These are phyloP conservation scores for Babesia ovata DNA, from an alignment of 169 alveolate genomes.

Conservation along the genomic window DNA sequence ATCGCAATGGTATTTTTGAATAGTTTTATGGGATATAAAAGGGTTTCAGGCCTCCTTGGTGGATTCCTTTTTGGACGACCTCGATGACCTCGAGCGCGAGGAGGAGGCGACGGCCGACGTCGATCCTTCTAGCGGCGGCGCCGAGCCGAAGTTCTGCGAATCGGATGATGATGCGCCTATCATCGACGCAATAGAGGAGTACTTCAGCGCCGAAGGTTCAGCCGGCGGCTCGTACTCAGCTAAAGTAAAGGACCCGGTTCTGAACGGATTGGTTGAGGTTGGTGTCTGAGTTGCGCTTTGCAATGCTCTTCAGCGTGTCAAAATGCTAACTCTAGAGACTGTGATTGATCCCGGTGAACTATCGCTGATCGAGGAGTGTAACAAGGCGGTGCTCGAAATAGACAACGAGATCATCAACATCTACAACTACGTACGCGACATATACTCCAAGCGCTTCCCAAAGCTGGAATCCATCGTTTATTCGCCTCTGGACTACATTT, in stretches of 20 bases:
- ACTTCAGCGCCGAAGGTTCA: conserved; percentile 40
- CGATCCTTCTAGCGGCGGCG: not conserved
- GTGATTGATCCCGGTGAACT: conserved; percentile 62
- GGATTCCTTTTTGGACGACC: conserved; percentile 76
- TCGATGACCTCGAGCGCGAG: conserved; percentile 71
- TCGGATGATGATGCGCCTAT: conserved; percentile 76
- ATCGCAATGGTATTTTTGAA: conserved; percentile 14
- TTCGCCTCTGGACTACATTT: conserved; percentile 85
- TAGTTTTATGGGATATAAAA: no score
- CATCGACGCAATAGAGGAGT: conserved; percentile 78
- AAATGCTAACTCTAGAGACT: conserved; percentile 11
- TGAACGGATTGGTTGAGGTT: conserved; percentile 69
- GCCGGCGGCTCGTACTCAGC: conserved; percentile 29
- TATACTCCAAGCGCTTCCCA: conserved; percentile 84
- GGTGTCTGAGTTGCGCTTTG: conserved; percentile 20
- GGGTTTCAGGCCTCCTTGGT: conserved; percentile 72
- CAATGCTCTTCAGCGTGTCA: conserved; percentile 29
- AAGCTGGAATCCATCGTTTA: conserved; percentile 86
- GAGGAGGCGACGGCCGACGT: conserved; percentile 45
- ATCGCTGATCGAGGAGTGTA: conserved; percentile 77
- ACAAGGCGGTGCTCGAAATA: conserved; percentile 73
- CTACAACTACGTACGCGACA: conserved; percentile 81
- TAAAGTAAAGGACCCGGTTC: conserved; percentile 60
- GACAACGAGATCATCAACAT: conserved; percentile 82
- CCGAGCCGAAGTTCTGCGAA: conserved; percentile 26